Evolutionary conservation across 805 yeast species (phyloP).

Genomic region (Lipomyces mesembrius): DNA sequence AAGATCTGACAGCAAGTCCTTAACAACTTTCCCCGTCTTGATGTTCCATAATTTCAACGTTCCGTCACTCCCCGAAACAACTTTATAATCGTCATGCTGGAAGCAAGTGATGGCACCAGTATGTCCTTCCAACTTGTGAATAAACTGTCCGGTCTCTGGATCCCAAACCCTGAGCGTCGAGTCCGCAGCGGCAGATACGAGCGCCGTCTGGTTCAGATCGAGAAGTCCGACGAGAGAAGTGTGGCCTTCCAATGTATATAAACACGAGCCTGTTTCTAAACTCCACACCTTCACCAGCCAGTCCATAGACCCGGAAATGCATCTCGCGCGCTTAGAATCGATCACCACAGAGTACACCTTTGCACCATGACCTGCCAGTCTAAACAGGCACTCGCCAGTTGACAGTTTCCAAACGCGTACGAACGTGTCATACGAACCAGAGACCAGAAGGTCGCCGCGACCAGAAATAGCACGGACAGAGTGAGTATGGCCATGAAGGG

Average conservation of each 20-base stretch:
- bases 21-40: slow-evolving; percentile 71
- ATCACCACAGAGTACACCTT: slow-evolving; percentile 87
- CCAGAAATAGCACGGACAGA: slow-evolving; percentile 89
- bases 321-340: slow-evolving; percentile 73
- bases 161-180: slow-evolving; percentile 92
- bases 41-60: slow-evolving; percentile 89
- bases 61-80: slow-evolving; percentile 87
- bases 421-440: slow-evolving; percentile 89
- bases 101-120: slow-evolving; percentile 90
- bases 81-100: slow-evolving; percentile 79
- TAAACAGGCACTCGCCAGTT: slow-evolving; percentile 71
- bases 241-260: slow-evolving; percentile 81
- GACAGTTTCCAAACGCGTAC: slow-evolving; percentile 91
- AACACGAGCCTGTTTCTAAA: slow-evolving; percentile 69
- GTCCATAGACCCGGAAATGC: slow-evolving; percentile 92
- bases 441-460: slow-evolving; percentile 76
- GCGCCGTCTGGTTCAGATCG: slow-evolving; percentile 70
- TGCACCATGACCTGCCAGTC: slow-evolving; percentile 81
- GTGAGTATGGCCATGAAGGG: slow-evolving; percentile 74
- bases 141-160: slow-evolving; percentile 68
- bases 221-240: slow-evolving; percentile 86
- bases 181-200: slow-evolving; percentile 96
- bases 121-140: slow-evolving; percentile 76
- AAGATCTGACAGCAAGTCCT: slow-evolving; percentile 71
- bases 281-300: slow-evolving; percentile 90